Base-by-base conservation (phyloP, 177 flowering plant species). In the Vitis hybrid region DNA sequence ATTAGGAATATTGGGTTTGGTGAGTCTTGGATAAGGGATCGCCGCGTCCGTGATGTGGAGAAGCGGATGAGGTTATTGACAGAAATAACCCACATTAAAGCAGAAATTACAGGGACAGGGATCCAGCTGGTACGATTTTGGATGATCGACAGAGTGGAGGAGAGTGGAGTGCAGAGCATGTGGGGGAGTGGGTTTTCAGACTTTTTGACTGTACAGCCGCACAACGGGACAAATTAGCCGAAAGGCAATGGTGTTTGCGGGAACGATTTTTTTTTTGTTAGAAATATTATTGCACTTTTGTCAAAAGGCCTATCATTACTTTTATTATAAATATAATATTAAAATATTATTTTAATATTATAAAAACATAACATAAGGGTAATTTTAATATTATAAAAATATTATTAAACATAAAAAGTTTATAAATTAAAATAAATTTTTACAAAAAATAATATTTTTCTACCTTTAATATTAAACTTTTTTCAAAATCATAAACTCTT, bases 51-150 rank as follows among this genome's bases (percentile, higher is more conserved):
- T 0, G 60, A 33, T 26, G 29, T 26, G 29, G 29, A 26, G 29
- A 26, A 10, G 9, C 11, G 31, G 2, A 12, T 2, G 64, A 29
- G 45, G 7, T 39, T 5, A 71, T 22, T 1, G 65, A 67, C 74
- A 49, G 18, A 62, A 75, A 62, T 31, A 59, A 10, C 60, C 71
- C n/a, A 56, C 0, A 0, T 3, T 7, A n/a, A 10, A 4, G 39
- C 2, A 33, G 18, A 29, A 56, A 52, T 68, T 67, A 70, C 74
- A 8, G 68, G 26, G 72, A 71, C 74, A 70, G 1, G 15, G 68
- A 67, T 71, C 71, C 74, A 62, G 5, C 14, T 50, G 19, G 52
- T 67, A 66, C 71, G 73, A 70, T 65, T 75, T 31, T 57, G 33
- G 13, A 11, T 2, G 48, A 14, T 8, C 1, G 0, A 39, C 5